phyloP scores from a whole-genome alignment of 805 yeast species.

The Diddensiella caesifluorescens region DNA sequence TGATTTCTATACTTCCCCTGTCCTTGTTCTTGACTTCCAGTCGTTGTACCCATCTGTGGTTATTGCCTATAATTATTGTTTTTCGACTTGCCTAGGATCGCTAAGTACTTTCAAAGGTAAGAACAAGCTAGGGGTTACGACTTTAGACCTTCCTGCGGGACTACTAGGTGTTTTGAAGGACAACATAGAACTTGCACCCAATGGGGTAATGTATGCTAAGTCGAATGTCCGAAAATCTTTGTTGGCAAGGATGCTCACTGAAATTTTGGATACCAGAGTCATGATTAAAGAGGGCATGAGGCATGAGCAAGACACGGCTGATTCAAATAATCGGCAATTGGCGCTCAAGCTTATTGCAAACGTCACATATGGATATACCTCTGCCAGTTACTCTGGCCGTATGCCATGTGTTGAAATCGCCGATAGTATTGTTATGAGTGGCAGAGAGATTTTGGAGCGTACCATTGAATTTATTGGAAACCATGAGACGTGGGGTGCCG shows the following conservation, averaged over 20 bases:
- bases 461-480: slow-evolving; percentile 66
- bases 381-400: slow-evolving; percentile 92
- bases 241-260: slow-evolving; percentile 78
- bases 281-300: slow-evolving; percentile 74
- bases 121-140: slow-evolving; percentile 36
- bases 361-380: slow-evolving; percentile 93
- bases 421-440: slow-evolving; percentile 88
- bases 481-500: slow-evolving; percentile 66
- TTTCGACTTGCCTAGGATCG: slow-evolving; percentile 39
- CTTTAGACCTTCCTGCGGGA: slow-evolving; percentile 51
- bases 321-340: slow-evolving; percentile 71
- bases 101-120: slow-evolving; percentile 29
- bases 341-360: slow-evolving; percentile 89
- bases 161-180: slow-evolving; percentile 46
- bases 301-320: slow-evolving; percentile 35
- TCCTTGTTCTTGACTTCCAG: slow-evolving; percentile 87
- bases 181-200: slow-evolving; percentile 70
- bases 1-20: slow-evolving; percentile 78
- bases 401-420: slow-evolving; percentile 97
- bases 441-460: slow-evolving; percentile 71
- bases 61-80: slow-evolving; percentile 81
- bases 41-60: slow-evolving; percentile 89
- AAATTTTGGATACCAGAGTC: slow-evolving; percentile 72
- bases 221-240: slow-evolving; percentile 61
- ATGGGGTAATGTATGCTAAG: slow-evolving; percentile 77